Evolutionary conservation across 2,329 filamentous ascomycete genomes (phyloP), one percentile per base, ranked within the genome.

Genomic region (Phoma sp.): DNA sequence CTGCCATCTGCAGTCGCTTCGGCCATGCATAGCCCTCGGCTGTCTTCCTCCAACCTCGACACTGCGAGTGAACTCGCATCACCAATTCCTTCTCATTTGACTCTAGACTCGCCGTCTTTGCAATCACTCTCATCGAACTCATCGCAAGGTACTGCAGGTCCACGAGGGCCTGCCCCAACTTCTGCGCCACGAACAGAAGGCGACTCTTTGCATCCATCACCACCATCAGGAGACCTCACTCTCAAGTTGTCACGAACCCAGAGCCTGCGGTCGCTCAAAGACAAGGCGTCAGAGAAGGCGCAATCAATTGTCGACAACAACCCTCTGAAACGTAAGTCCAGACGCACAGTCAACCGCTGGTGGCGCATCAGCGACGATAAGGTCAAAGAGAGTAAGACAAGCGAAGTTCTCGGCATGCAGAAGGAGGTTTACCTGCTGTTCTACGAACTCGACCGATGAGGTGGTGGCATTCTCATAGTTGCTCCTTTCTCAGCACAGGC

Each of bases 331-430:
- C 86, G 84, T 63, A 85, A 83, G 56, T 56, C 65, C 11, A 84
- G 82, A 62, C 86, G 85, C 68, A 75, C 79, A 10, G 83, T 82
- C 39, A 89, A 96, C 68, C 86, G 89, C 36, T 99, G 95, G 95
- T 99, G 95, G 95, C 86, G 95, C 32, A 96, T 99, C 62, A 97
- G 93, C 61, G 95, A 99, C 72, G 95, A 99, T 62, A 96, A 96
- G 76, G 86, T 98, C 67, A 95, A 93, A 71, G 93, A 98, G 76
- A 89, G 91, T 62, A 96, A 93, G 79, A 98, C 93, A 5, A 86
- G 83, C 49, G 95, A 99, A 64, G 91, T 99, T 6, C 75, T 99
- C 53, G 86, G 87, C 7, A 96, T 97, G 92, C 92, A 97, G 76
- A 89, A 88, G 67, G 95, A 99, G 75, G 93, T 98, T 0, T 99